A percentile compares a stretch with the other conserved stretches of the same genome.
Conservation (phyloP, 2,329 filamentous ascomycete species). For the Penicillium sp. region DNA sequence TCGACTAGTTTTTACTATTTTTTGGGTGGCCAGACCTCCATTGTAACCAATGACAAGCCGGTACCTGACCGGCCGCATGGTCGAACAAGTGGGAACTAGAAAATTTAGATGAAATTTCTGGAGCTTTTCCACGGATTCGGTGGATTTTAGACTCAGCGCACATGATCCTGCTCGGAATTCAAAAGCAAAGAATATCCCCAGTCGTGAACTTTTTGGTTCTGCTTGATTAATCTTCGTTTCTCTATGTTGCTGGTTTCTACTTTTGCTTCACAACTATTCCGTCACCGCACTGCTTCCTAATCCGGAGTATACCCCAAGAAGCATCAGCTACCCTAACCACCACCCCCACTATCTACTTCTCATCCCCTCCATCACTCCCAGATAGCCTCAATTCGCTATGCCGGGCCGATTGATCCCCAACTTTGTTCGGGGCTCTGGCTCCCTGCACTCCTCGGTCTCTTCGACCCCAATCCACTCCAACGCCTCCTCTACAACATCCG, state of each 20-base stretch:
- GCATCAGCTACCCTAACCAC: background rate
- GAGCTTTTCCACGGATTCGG: slow-evolving; percentile 29
- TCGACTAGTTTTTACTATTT: slow-evolving; percentile 7
- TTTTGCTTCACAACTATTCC: slow-evolving; percentile 26
- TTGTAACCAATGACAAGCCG: slow-evolving; percentile 11
- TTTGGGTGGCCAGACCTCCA: slow-evolving; percentile 29
- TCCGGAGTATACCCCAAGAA: no score
- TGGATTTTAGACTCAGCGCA: slow-evolving; percentile 21
- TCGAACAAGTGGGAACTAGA: slow-evolving; percentile 33
- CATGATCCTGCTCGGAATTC: slow-evolving; percentile 28
- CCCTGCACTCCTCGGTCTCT: slow-evolving; percentile 33
- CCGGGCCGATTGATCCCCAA: slow-evolving; percentile 46
- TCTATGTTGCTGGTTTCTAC: slow-evolving; percentile 18
- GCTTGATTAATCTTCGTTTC: slow-evolving; percentile 7
- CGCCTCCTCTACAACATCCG: slow-evolving; percentile 42
- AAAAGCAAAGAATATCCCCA: slow-evolving; percentile 21
- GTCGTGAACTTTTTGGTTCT: slow-evolving; percentile 18
- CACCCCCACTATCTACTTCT: background rate
- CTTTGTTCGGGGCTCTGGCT: slow-evolving; percentile 42
- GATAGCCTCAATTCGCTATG: slow-evolving; percentile 33
- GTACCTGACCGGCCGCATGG: slow-evolving; percentile 23
- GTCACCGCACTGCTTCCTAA: slow-evolving; percentile 32
- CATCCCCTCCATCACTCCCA: background rate
- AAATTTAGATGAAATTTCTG: slow-evolving; percentile 19
- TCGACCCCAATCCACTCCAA: slow-evolving; percentile 37